Base-by-base conservation (phyloP, 306 rosid species). In the Inga leiocalycina region DNA sequence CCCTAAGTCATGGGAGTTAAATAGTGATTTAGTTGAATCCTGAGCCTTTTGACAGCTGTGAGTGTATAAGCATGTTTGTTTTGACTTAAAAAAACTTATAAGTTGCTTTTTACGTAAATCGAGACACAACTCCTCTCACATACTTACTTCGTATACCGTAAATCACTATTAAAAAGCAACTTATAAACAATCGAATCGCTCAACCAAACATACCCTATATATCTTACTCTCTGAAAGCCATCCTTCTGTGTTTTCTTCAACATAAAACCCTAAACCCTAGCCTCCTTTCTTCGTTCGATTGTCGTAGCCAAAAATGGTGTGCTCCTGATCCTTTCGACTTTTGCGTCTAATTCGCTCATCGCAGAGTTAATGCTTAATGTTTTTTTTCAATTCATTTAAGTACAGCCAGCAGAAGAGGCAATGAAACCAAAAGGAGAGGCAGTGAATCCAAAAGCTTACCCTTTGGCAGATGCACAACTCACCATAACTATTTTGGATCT, bases 381-480 rank as follows among this genome's bases (percentile, higher is more conserved):
- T 10, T 39, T 39, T 52, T 52, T 0, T 20, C 56, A n/a, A 8
- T 66, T 61, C 30, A 27, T 13, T 41, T 44, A 22, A 62, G 15
- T 79, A 89, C 93, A 93, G 95, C 87, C 95, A 3, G 95, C 84
- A 78, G 98, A 91, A 45, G 49, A 45, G 49, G 13, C 46, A 44
- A 2, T 44, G 46, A 10, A 44, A 7, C 46, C 46, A 8, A 44
- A 44, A 44, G 46, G 46, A 44, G 46, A 44, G 64, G 84, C 89
- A 78, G 95, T 91, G 66, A 93, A 93, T 84, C 93, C 98, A 3
- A 95, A 95, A 59, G 98, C 95, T 0, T 95, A 95, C 76, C 98
- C 98, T 30, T 81, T 93, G 92, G 98, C 95, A 0, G 97, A 95
- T 74, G 80, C 95, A 0, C 97, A 95, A 79, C 89, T 95, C 35